Percentiles rank a stretch among this genome's conserved stretches.
phyloP scores from a whole-genome alignment of 2,329 filamentous ascomycete species.

The Fusarium dlaminii region DNA sequence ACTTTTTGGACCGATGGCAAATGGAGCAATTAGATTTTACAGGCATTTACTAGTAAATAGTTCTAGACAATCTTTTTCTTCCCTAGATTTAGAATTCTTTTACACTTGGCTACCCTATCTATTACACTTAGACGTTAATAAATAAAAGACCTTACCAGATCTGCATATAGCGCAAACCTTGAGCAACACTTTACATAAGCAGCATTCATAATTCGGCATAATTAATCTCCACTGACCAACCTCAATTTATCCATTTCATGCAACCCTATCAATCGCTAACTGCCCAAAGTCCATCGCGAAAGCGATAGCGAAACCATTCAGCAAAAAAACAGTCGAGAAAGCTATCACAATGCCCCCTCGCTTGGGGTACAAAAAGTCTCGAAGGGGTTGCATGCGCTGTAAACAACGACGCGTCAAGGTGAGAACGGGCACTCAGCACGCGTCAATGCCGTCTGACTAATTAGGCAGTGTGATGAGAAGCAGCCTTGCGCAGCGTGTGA shows the following conservation, averaged over 20 bases:
- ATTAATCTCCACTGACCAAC: neutral
- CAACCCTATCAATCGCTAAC: neutral
- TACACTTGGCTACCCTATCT: neutral
- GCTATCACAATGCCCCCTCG: conserved; percentile 23
- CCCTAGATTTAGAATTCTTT: neutral
- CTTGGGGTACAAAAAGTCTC: conserved; percentile 50
- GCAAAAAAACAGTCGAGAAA: neutral
- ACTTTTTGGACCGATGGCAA: conserved; percentile 17
- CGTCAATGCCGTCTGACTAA: neutral
- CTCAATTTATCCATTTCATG: neutral
- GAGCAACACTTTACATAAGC: neutral
- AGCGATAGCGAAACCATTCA: neutral
- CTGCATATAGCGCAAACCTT: neutral
- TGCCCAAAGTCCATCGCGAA: neutral
- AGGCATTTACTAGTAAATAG: neutral
- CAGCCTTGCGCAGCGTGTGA: conserved; percentile 50
- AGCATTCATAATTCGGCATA: neutral
- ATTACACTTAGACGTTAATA: neutral
- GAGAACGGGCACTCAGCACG: neutral
- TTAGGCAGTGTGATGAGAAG: conserved; percentile 52
- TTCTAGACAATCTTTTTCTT: neutral
- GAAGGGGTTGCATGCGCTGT: conserved; percentile 48
- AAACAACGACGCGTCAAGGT: conserved; percentile 51
- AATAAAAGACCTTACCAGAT: neutral
- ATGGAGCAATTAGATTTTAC: conserved; percentile 22